Base-by-base conservation (phyloP, 75 land plant genomes). In the Isoetes taiwanensis region DNA sequence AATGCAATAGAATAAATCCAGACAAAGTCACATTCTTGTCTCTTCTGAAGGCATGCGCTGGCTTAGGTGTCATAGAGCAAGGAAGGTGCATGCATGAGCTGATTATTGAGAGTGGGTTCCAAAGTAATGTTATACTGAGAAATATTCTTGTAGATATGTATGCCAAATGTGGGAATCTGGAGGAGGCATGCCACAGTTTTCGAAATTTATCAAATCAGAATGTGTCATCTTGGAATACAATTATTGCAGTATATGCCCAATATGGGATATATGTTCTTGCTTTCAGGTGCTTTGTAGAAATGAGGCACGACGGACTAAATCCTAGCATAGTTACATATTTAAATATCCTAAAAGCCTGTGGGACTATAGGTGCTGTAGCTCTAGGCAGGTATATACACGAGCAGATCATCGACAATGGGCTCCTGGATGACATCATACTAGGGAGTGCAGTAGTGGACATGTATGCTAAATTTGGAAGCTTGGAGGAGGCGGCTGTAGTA, bases 321-420 rank as follows among this genome's bases (percentile, higher is more conserved):
- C 82, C 82, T 6, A 69, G 72, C 33, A 21, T 55, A 0, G 67
- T 79, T 37, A 75, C 82, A 6, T 33, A 68, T 1, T 69, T 72
- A 0, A 68, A 65, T 38, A 69, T 71, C 17, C 70, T 79, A 21
- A 74, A 75, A 31, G 66, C 78, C 1, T 75, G 78, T 46, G 41
- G 70, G 14, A 0, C 0, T 27, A 20, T 32, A 16, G 55, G 16
- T 9, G 72, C 54, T 1, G 48, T 64, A 2, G 40, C 21, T 23
- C 59, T 46, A 27, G 64, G 59, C 8, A 25, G 28, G 23, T 28
- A 10, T 3, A 32, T 72, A 20, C 80, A 72, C 53, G 34, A 28
- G 8, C 54, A 52, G 12, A 40, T 58, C 0, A 3, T 50, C 20
- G 68, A 62, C 29, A 38, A 64, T 9, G 80, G 80, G 2, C 52